A percentile compares a stretch with the other conserved stretches of the same genome.
phyloP scores from a whole-genome alignment of 768 basidiomycete genomes.

The Boletus pseudopeckii region DNA sequence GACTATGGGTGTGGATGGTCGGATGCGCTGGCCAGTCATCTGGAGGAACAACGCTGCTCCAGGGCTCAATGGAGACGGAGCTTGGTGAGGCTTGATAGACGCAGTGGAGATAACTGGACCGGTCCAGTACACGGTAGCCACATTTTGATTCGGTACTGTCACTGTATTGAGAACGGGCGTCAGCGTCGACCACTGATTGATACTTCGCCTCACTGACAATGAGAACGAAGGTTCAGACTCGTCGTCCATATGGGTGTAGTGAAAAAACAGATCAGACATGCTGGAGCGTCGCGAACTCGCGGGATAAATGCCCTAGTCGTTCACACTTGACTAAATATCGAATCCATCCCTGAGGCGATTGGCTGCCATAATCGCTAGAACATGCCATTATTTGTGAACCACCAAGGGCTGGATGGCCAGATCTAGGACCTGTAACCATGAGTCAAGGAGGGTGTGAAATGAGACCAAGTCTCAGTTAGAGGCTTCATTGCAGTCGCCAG shows the following conservation, averaged over 20 bases:
- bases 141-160: neutral
- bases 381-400: neutral
- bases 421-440: slow-evolving; percentile 6
- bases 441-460: neutral
- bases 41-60: neutral
- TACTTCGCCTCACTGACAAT: slow-evolving; percentile 11
- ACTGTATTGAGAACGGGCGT: slow-evolving; percentile 9
- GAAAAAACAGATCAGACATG: slow-evolving; percentile 6
- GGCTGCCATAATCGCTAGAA: slow-evolving; percentile 9
- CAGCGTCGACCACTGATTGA: neutral
- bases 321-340: slow-evolving; percentile 6
- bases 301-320: neutral
- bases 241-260: neutral
- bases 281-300: neutral
- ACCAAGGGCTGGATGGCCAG: neutral
- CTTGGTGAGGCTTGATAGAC: neutral
- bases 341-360: neutral
- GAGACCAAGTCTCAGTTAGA: neutral
- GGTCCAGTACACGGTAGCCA: neutral
- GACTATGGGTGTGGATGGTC: neutral
- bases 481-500: neutral
- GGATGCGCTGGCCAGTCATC: neutral
- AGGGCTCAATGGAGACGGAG: neutral
- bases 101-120: neutral
- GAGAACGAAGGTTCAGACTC: neutral